A percentile compares a stretch with the other conserved stretches of the same genome.
Evolutionary conservation across 2,329 filamentous ascomycete genomes (phyloP).

Genomic region (Colletotrichum cereale): DNA sequence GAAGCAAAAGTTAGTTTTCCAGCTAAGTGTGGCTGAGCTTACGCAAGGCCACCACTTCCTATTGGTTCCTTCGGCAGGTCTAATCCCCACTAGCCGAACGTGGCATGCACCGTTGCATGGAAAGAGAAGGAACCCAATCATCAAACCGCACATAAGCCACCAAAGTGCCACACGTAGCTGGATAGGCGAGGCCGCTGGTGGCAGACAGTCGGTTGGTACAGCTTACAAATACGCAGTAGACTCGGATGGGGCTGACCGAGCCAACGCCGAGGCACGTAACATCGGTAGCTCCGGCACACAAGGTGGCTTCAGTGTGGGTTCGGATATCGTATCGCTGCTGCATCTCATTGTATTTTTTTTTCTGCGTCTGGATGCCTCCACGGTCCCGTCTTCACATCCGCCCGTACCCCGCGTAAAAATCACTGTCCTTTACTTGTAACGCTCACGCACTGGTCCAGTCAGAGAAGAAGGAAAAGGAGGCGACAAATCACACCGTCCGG

Average conservation of each 20-base stretch:
- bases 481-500: background rate
- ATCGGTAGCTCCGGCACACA: conserved; percentile 33
- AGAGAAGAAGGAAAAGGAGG: background rate
- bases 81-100: background rate
- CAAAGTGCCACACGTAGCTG: background rate
- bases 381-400: background rate
- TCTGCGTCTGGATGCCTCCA: background rate
- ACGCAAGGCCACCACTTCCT: background rate
- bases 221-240: conserved; percentile 14
- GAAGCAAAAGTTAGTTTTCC: background rate
- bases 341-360: background rate
- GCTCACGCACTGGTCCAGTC: background rate
- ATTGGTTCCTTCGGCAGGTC: background rate
- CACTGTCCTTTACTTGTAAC: background rate
- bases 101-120: background rate
- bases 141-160: background rate
- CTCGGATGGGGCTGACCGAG: conserved; percentile 6
- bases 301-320: background rate
- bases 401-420: background rate
- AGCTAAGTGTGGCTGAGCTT: background rate
- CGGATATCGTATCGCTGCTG: background rate
- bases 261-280: conserved; percentile 5
- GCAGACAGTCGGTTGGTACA: background rate
- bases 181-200: background rate
- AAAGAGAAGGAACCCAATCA: background rate